Conservation (phyloP, 257 asterid genomes). For the Rhazya stricta region DNA sequence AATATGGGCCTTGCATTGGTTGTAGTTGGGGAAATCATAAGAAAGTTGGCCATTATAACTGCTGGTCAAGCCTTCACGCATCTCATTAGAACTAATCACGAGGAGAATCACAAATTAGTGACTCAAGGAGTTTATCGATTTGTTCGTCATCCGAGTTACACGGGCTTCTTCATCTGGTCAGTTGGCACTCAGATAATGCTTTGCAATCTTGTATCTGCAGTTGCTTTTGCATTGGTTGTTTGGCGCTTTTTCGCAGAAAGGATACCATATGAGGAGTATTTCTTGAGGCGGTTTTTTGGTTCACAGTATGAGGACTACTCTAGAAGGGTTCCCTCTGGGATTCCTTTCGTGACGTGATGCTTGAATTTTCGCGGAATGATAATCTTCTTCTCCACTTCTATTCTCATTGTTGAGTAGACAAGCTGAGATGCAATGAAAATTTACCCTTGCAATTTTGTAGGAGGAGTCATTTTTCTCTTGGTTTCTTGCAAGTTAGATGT, state of each 20-base stretch:
- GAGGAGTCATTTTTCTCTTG: background rate
- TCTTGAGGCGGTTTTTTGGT: constrained; percentile 78
- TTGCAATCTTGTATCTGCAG: constrained; percentile 64
- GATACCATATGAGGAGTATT: constrained; percentile 81
- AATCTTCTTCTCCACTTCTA: background rate
- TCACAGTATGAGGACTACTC: constrained; percentile 61
- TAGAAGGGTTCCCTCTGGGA: constrained; percentile 53
- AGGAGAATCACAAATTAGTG: constrained; percentile 67
- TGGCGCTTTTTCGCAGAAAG: constrained; percentile 68
- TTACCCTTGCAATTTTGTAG: background rate
- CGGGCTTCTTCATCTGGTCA: constrained; percentile 44
- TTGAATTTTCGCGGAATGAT: background rate
- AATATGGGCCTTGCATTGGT: constrained; percentile 65
- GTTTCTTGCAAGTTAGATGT: background rate
- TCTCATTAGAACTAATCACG: constrained; percentile 57
- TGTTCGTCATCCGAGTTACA: constrained; percentile 78
- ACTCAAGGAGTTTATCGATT: constrained; percentile 60
- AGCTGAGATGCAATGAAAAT: background rate
- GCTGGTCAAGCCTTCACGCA: constrained; percentile 88
- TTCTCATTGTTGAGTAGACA: background rate
- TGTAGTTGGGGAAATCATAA: constrained; percentile 65
- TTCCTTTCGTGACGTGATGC: constrained; percentile 72
- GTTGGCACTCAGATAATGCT: constrained; percentile 55
- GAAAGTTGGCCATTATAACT: constrained; percentile 76
- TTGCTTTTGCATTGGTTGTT: constrained; percentile 60